Base-by-base conservation (phyloP, 257 asterid species). In the Petunia axillaris region DNA sequence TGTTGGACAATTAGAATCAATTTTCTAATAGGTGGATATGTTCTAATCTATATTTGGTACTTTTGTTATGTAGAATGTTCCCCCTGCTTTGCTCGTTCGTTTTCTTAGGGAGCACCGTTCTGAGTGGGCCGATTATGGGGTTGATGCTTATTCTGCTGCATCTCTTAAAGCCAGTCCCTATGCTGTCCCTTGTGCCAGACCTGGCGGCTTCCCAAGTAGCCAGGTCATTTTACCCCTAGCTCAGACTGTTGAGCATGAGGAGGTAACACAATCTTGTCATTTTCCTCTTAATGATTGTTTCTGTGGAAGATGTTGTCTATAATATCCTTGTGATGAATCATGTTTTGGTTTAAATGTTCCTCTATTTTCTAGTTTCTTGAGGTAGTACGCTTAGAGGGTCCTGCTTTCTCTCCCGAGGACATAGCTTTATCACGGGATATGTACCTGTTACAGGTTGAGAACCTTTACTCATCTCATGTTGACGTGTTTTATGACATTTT, bases 31-130 rank as follows among this genome's bases (percentile, higher is more conserved):
- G 6, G 10, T 48, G 44, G 16, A 71, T 71, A 48, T 2, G 60
- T 48, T 48, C 1, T 71, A 48, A 71, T 71, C 60, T 71, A 25
- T 52, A 55, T 66, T 55, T 41, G 13, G 53, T 55, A 50, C 59
- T 50, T 77, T 5, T 44, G 16, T 38, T 67, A n/a, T 77, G 84
- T 83, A 94, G 97, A 88, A 89, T 85, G 97, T 94, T 68, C 89
- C 97, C 3, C 97, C 98, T 70, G 93, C 97, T 79, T 84, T 90
- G 81, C 97, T 94, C 52, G 91, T 92, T 73, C 94, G 93, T 67
- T 94, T 94, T 85, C 88, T 94, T 67, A 86, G 98, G 82, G 97
- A 94, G 88, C 98, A 92, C 76, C 95, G 98, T 40, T 90, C 97
- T 0, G 98, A 94, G 76, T 94, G 98, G 98, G 94, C 97, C 10